These are phyloP conservation scores for Aspergillus steynii DNA, from an alignment of 495 filamentous ascomycete species.

Conservation along the genomic window DNA sequence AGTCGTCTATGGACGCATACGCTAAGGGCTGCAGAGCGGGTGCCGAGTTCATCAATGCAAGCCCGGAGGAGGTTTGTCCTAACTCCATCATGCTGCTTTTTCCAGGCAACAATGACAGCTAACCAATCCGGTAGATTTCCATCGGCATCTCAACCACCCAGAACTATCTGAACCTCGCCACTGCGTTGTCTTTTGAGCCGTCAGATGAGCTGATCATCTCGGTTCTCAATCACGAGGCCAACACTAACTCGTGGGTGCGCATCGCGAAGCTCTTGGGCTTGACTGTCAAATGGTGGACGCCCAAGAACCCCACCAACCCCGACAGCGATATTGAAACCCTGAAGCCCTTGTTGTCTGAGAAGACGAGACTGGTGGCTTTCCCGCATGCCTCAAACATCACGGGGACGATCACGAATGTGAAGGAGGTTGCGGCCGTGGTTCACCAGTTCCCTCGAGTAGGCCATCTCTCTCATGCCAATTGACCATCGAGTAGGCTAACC, in stretches of 20 bases:
- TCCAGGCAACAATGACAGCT: not conserved
- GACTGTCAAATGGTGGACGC: slow-evolving; percentile 65
- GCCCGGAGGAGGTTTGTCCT: slow-evolving; percentile 59
- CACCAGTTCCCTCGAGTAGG: slow-evolving; percentile 40
- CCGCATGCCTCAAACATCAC: slow-evolving; percentile 71
- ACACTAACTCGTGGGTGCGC: slow-evolving; percentile 66
- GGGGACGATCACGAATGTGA: slow-evolving; percentile 65
- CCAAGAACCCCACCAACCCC: slow-evolving; percentile 46
- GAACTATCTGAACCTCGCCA: slow-evolving; percentile 69
- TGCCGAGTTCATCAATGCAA: slow-evolving; percentile 67
- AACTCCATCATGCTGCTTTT: not conserved
- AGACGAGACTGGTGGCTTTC: slow-evolving; percentile 65
- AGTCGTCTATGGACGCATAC: slow-evolving; percentile 56
- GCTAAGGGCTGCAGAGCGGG: slow-evolving; percentile 57
- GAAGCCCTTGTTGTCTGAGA: slow-evolving; percentile 51
- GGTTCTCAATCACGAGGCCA: slow-evolving; percentile 70
- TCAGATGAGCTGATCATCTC: slow-evolving; percentile 67
- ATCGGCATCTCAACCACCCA: slow-evolving; percentile 71
- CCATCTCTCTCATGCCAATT: not conserved
- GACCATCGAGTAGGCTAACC: not conserved
- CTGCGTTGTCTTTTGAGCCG: slow-evolving; percentile 55
- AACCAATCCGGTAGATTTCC: slow-evolving; percentile 17
- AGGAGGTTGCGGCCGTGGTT: slow-evolving; percentile 47
- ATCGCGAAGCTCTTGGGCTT: slow-evolving; percentile 59
- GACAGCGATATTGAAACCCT: slow-evolving; percentile 55